Evolutionary conservation across 495 filamentous ascomycete genomes (phyloP).

Genomic region (Aspergillus mulundensis): DNA sequence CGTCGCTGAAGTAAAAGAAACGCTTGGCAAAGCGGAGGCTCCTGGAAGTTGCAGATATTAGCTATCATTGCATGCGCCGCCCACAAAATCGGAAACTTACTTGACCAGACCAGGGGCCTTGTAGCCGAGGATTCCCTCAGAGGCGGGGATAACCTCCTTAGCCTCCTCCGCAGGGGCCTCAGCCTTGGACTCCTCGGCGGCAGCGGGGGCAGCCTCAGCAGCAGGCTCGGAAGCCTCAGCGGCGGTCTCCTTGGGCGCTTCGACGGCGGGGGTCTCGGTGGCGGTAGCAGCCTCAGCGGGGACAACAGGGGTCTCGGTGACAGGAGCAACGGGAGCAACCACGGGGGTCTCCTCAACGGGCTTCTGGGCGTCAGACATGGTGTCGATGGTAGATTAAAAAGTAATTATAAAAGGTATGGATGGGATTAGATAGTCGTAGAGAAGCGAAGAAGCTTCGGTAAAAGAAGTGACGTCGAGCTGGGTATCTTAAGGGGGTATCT

Average conservation of each 20-base stretch:
- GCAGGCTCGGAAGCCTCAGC: slow-evolving; percentile 34
- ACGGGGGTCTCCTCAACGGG: slow-evolving; percentile 46
- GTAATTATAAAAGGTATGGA: slow-evolving; percentile 31
- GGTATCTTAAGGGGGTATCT: slow-evolving; percentile 44
- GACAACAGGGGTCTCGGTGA: slow-evolving; percentile 28
- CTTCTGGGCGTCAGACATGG: slow-evolving; percentile 51
- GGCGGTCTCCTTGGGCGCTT: slow-evolving; percentile 17
- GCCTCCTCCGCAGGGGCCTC: slow-evolving; percentile 37
- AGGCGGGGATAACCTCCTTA: slow-evolving; percentile 51
- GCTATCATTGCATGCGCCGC: neutral
- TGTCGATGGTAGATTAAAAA: slow-evolving; percentile 29
- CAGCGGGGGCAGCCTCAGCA: slow-evolving; percentile 33
- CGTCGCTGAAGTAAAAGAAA: slow-evolving; percentile 91
- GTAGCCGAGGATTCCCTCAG: slow-evolving; percentile 75
- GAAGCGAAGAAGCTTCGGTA: slow-evolving; percentile 27
- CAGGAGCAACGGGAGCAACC: slow-evolving; percentile 28
- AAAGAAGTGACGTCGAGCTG: slow-evolving; percentile 14
- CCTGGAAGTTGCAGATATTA: slow-evolving; percentile 34
- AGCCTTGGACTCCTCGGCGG: slow-evolving; percentile 41
- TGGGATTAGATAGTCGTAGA: slow-evolving; percentile 17
- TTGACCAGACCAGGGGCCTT: slow-evolving; percentile 88
- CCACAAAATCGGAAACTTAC: slow-evolving; percentile 52
- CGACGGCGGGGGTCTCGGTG: slow-evolving; percentile 20
- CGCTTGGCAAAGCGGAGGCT: slow-evolving; percentile 65
- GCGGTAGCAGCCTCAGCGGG: slow-evolving; percentile 22